Evolutionary conservation across 2,329 filamentous ascomycete species (phyloP).

Genomic region (Pochonia chlamydosporia): DNA sequence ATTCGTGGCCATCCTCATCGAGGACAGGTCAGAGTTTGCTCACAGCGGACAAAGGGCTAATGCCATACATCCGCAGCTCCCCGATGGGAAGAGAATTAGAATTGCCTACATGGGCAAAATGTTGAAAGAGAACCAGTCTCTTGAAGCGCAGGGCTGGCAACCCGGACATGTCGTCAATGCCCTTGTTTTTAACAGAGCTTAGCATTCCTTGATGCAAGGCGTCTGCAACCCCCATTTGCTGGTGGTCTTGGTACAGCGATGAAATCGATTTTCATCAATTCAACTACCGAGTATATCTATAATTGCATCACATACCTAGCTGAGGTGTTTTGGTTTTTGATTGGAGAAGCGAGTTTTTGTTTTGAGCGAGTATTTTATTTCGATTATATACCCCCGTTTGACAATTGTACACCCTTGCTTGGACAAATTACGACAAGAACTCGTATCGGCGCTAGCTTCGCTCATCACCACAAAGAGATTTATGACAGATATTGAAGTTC

Average conservation of each 20-base stretch:
- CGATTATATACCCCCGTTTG: background rate
- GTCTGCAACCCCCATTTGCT: background rate
- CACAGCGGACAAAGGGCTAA: background rate
- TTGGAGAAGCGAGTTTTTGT: background rate
- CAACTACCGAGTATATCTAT: background rate
- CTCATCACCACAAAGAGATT: background rate
- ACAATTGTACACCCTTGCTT: background rate
- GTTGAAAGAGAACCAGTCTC: slow-evolving; percentile 60
- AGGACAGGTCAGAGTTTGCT: too few species aligned
- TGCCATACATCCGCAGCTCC: slow-evolving; percentile 39
- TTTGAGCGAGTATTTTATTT: background rate
- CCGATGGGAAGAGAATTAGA: slow-evolving; percentile 53
- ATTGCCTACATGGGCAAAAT: slow-evolving; percentile 79
- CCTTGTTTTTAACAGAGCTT: slow-evolving; percentile 53
- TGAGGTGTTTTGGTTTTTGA: background rate
- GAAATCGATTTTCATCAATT: background rate
- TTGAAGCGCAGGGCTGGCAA: slow-evolving; percentile 70
- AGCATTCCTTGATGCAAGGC: background rate
- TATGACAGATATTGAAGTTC: background rate
- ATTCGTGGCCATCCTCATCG: too few species aligned
- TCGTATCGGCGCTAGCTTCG: background rate
- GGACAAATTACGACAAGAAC: background rate
- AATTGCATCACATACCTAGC: background rate
- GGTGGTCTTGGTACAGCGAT: background rate
- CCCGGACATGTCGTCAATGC: slow-evolving; percentile 72